These are phyloP conservation scores for Rugonectria rugulosa DNA, from an alignment of 2,329 filamentous ascomycete species.

Conservation along the genomic window DNA sequence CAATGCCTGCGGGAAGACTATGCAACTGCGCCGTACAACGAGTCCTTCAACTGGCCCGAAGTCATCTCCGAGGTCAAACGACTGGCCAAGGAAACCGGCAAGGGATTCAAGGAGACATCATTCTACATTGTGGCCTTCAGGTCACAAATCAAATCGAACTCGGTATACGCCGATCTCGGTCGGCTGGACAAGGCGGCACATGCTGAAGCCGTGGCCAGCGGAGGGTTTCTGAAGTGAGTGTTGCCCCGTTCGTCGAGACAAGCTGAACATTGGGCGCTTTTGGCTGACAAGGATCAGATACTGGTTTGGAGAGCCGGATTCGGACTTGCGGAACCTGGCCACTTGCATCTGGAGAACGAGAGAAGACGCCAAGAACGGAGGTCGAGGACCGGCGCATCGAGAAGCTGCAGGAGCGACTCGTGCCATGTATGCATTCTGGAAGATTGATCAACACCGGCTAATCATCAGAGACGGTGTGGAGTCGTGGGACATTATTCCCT, in stretches of 20 bases:
- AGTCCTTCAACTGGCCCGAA: slow-evolving; percentile 79
- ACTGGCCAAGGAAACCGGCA: slow-evolving; percentile 55
- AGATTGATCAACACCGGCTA: slow-evolving; percentile 74
- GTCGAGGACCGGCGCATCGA: slow-evolving; percentile 65
- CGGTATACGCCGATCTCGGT: slow-evolving; percentile 73
- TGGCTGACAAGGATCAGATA: slow-evolving; percentile 61
- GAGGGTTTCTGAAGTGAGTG: slow-evolving; percentile 79
- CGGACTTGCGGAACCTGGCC: slow-evolving; percentile 77
- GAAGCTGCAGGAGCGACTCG: slow-evolving; percentile 71
- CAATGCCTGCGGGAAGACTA: slow-evolving; percentile 72
- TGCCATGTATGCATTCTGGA: slow-evolving; percentile 71
- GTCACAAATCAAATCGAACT: slow-evolving; percentile 72
- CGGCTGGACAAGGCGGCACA: slow-evolving; percentile 81
- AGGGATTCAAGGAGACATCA: slow-evolving; percentile 64
- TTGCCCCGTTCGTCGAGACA: background rate
- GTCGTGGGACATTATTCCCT: slow-evolving; percentile 70
- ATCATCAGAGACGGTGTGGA: slow-evolving; percentile 70
- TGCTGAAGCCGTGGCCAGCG: slow-evolving; percentile 78
- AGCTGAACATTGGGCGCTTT: background rate
- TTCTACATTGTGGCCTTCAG: slow-evolving; percentile 91
- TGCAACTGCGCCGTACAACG: slow-evolving; percentile 75
- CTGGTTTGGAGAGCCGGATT: slow-evolving; percentile 84
- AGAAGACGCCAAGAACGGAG: slow-evolving; percentile 66
- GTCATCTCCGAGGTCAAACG: slow-evolving; percentile 66
- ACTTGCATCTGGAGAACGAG: slow-evolving; percentile 75